phyloP scores from a whole-genome alignment of 495 filamentous ascomycete genomes.

The Xylaria castorea region DNA sequence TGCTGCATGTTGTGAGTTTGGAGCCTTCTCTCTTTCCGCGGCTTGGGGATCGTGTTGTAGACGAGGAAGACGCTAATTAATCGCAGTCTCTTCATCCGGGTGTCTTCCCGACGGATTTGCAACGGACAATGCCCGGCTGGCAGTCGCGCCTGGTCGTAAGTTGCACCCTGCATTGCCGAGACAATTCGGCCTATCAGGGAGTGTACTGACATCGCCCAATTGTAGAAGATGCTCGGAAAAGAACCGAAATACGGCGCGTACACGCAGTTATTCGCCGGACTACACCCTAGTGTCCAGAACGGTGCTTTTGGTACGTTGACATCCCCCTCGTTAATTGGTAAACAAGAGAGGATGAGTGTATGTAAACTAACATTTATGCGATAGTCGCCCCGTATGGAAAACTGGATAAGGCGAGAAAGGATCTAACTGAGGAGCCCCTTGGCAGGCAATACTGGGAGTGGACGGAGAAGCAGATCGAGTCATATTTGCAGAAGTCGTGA shows the following conservation, averaged over 20 bases:
- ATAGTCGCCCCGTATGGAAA: background rate
- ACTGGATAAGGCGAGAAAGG: constrained; percentile 5
- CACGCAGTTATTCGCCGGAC: constrained; percentile 10
- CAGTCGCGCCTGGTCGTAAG: constrained; percentile 13
- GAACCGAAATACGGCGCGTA: constrained; percentile 11
- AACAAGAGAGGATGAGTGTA: background rate
- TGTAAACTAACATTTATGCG: background rate
- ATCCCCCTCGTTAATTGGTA: background rate
- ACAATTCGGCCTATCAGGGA: background rate
- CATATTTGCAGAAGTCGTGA: background rate
- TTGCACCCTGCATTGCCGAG: background rate
- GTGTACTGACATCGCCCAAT: background rate
- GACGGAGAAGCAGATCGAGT: constrained; percentile 44
- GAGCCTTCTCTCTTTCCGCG: background rate
- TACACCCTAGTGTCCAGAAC: background rate
- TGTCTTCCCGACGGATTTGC: background rate
- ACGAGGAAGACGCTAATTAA: background rate
- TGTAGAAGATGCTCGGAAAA: constrained; percentile 9
- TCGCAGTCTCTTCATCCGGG: constrained; percentile 49
- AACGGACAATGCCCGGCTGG: constrained; percentile 24
- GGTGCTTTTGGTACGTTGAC: background rate
- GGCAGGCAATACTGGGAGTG: constrained; percentile 47
- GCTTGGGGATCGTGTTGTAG: background rate
- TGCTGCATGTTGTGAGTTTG: constrained; percentile 33
- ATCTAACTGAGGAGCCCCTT: constrained; percentile 37